phyloP scores from a whole-genome alignment of 768 basidiomycete genomes.

The Pleurotus cornucopiae region DNA sequence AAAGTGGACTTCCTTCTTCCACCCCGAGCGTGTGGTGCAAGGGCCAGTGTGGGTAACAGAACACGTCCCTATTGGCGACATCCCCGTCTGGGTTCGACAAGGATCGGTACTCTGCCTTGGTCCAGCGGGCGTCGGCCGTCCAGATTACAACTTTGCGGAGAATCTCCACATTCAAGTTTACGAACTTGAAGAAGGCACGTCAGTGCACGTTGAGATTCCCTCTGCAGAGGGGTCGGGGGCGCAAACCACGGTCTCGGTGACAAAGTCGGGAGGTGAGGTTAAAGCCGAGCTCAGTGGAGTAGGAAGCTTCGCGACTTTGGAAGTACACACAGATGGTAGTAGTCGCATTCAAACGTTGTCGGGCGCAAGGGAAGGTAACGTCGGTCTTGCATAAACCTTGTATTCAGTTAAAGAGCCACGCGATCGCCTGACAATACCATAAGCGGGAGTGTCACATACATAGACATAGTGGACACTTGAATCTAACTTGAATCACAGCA shows the following conservation, averaged over 20 bases:
- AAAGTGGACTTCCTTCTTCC: constrained; percentile 57
- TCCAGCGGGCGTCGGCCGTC: constrained; percentile 41
- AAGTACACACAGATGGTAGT: not conserved
- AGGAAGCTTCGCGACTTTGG: not conserved
- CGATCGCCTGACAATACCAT: not conserved
- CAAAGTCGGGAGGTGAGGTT: not conserved
- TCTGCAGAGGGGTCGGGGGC: not conserved
- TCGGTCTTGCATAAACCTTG: not conserved
- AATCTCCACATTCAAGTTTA: constrained; percentile 51
- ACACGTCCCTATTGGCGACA: constrained; percentile 55
- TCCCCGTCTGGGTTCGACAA: constrained; percentile 65
- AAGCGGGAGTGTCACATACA: not conserved
- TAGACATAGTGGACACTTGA: not conserved
- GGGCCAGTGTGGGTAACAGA: constrained; percentile 65
- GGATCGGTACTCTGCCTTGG: constrained; percentile 58
- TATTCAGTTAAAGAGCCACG: not conserved
- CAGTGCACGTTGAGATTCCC: constrained; percentile 36
- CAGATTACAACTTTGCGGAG: constrained; percentile 57
- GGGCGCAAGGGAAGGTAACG: not conserved
- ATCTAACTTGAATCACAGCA: not conserved
- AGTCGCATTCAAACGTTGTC: not conserved
- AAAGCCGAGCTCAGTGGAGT: not conserved
- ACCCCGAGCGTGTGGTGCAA: constrained; percentile 44
- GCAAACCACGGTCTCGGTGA: not conserved
- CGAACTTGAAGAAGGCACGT: constrained; percentile 40